A percentile compares a stretch with the other conserved stretches of the same genome.
phyloP scores from a whole-genome alignment of 1,284 basidiomycete genomes.

The Exobasidium rhododendri region DNA sequence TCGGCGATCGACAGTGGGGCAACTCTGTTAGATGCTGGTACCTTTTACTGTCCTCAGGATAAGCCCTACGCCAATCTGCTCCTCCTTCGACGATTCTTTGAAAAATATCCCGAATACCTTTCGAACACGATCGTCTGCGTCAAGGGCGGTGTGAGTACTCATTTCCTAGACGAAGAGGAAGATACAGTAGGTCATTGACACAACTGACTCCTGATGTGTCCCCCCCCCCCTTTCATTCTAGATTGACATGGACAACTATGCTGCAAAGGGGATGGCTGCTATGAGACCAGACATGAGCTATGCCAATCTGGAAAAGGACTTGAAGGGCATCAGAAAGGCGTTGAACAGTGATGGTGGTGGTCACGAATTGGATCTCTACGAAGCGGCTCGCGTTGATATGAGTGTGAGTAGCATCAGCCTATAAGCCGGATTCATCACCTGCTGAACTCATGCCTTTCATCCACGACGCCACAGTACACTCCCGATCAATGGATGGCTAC shows the following conservation, averaged over 20 bases:
- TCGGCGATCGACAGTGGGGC: conserved; percentile 62
- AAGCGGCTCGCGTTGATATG: conserved; percentile 34
- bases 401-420: conserved; percentile 16
- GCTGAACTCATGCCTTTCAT: too few species aligned
- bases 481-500: conserved; percentile 32
- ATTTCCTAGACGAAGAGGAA: too few species aligned
- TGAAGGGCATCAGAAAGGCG: conserved; percentile 25
- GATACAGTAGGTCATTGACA: too few species aligned
- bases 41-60: conserved; percentile 58
- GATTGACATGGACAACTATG: conserved; percentile 21
- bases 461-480: conserved; percentile 1
- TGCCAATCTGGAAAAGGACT: conserved; percentile 26
- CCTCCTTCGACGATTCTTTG: conserved; percentile 59
- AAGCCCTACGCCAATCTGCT: conserved; percentile 57
- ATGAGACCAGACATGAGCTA: conserved; percentile 24
- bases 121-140: conserved; percentile 61
- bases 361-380: conserved; percentile 41
- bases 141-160: too few species aligned
- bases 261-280: conserved; percentile 25
- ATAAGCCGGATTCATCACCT: too few species aligned
- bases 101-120: conserved; percentile 62
- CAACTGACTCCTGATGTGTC: too few species aligned
- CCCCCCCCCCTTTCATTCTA: too few species aligned
- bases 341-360: conserved; percentile 37
- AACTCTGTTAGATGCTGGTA: conserved; percentile 57